A percentile compares a stretch with the other conserved stretches of the same genome.
Conservation (phyloP, 1,139 yeast genomes). For the Diutina mesorugosa region DNA sequence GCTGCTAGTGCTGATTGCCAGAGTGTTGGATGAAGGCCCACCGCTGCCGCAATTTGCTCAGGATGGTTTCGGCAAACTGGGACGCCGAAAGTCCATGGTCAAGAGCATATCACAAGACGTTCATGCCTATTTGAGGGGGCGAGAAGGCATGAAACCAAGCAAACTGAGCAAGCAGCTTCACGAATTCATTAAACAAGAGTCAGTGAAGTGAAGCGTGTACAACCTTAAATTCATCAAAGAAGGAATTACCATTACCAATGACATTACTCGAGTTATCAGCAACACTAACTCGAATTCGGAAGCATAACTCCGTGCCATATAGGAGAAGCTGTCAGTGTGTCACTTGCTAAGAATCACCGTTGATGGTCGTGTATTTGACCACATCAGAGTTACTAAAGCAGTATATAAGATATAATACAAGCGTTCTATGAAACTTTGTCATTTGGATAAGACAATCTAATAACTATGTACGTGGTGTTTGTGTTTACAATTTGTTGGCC, state of each 20-base stretch:
- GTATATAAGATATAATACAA: too few species aligned
- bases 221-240: background rate
- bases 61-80: background rate
- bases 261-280: too few species aligned
- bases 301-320: too few species aligned
- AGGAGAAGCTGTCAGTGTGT: too few species aligned
- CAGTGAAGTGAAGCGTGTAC: background rate
- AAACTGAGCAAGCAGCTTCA: background rate
- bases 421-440: too few species aligned
- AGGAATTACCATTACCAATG: too few species aligned
- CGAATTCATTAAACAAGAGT: background rate
- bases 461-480: background rate
- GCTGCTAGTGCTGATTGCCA: slow-evolving; percentile 1
- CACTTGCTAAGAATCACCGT: too few species aligned
- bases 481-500: background rate
- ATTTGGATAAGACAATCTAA: too few species aligned
- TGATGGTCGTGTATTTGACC: too few species aligned
- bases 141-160: background rate
- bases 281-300: too few species aligned
- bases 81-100: background rate
- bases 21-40: background rate
- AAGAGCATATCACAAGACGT: background rate
- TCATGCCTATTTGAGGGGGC: background rate
- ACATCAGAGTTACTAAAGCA: too few species aligned
- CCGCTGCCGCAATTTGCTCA: background rate